phyloP scores from a whole-genome alignment of 2,329 filamentous ascomycete genomes.

The Aspergillus tubingensis region DNA sequence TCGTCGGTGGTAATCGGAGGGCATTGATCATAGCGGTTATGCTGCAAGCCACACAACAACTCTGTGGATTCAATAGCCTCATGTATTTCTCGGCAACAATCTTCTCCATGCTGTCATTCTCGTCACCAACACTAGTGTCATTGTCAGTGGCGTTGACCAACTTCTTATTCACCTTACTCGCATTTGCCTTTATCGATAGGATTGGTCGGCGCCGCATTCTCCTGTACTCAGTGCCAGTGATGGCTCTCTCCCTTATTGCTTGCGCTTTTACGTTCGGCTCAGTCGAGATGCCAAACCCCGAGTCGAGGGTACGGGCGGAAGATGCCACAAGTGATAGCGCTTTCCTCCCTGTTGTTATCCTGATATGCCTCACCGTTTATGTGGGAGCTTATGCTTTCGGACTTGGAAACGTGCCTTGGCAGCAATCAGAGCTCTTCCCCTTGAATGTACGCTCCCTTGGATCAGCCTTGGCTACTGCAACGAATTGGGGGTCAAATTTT shows the following conservation, averaged over 20 bases:
- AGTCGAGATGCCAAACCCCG: conserved; percentile 50
- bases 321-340: conserved; percentile 26
- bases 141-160: conserved; percentile 81
- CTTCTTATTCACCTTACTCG: conserved; percentile 74
- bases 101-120: conserved; percentile 75
- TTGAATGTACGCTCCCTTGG: conserved; percentile 63
- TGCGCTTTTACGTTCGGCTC: conserved; percentile 73
- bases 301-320: conserved; percentile 19
- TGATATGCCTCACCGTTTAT: conserved; percentile 77
- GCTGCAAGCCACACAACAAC: conserved; percentile 82
- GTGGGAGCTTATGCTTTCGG: conserved; percentile 84
- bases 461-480: conserved; percentile 66
- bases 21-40: conserved; percentile 83
- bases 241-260: conserved; percentile 71
- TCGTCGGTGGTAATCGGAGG: conserved; percentile 56
- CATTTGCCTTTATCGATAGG: conserved; percentile 74
- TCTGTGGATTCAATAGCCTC: conserved; percentile 86
- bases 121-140: conserved; percentile 75
- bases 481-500: conserved; percentile 88
- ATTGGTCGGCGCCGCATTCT: conserved; percentile 79
- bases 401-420: conserved; percentile 92
- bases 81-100: conserved; percentile 92
- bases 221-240: conserved; percentile 79
- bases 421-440: conserved; percentile 90
- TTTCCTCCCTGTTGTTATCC: conserved; percentile 57